These are phyloP conservation scores for Endothia cerciana DNA, from an alignment of 2,329 filamentous ascomycete species.

Conservation along the genomic window DNA sequence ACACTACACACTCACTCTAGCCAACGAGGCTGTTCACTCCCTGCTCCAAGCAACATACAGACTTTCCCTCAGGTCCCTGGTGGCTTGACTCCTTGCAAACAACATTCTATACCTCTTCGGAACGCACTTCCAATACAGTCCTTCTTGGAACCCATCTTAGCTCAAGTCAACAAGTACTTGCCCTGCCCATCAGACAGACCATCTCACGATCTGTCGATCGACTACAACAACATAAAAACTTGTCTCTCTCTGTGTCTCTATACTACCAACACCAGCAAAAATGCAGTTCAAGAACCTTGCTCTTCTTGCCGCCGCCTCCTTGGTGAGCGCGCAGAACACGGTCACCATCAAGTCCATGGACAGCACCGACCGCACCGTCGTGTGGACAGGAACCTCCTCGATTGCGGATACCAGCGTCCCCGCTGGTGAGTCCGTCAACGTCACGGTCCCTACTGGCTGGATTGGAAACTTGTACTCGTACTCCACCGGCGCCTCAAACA, in stretches of 20 bases:
- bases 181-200: neutral
- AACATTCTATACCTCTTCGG: slow-evolving; percentile 18
- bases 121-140: slow-evolving; percentile 15
- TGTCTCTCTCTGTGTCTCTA: too few species aligned
- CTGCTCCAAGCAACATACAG: slow-evolving; percentile 25
- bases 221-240: neutral
- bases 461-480: slow-evolving; percentile 43
- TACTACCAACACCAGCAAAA: slow-evolving; percentile 40
- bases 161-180: slow-evolving; percentile 15
- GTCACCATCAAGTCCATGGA: slow-evolving; percentile 66
- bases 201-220: slow-evolving; percentile 11
- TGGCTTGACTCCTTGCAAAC: slow-evolving; percentile 27
- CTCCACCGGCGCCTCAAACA: slow-evolving; percentile 36
- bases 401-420: slow-evolving; percentile 46
- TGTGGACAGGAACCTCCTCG: slow-evolving; percentile 53
- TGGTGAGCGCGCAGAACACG: slow-evolving; percentile 49
- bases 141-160: slow-evolving; percentile 11
- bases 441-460: slow-evolving; percentile 35
- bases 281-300: slow-evolving; percentile 59
- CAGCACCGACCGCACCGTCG: slow-evolving; percentile 50
- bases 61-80: slow-evolving; percentile 24
- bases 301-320: slow-evolving; percentile 45
- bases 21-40: slow-evolving; percentile 24
- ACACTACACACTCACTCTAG: slow-evolving; percentile 24
- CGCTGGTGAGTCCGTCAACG: slow-evolving; percentile 43